Base-by-base conservation (phyloP, 176 grass and related monocot genomes). In the Thalia dealbata region DNA sequence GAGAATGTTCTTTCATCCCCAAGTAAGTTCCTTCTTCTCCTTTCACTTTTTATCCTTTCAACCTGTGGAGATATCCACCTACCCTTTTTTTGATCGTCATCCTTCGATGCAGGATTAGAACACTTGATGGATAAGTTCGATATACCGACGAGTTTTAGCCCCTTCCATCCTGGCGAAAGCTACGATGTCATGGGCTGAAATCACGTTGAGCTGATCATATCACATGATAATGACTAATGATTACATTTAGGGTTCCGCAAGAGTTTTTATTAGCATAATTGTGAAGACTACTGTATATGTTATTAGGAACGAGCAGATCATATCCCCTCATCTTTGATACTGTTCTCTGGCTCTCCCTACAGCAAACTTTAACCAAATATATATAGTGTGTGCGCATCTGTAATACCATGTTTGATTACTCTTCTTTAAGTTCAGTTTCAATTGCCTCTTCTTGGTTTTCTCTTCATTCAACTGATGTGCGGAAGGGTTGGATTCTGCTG, bases 1-100 rank as follows among this genome's bases (percentile, higher is more conserved):
- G 69, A 10, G 51, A 71, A 51, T 28, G 13, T 51, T 50, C 76
- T 99, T 44, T 83, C 85, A 11, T 95, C 82, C 74, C 79, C 83
- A 62, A 91, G 90, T 95, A 91, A 3, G 23, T 72, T 62, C 19
- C n/a, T 4, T 80, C 9, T 50, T 68, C 21, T 51, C 23, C 26
- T 9, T 72, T 6, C 43, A 13, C 22, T 12, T 43, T 28, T 54
- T 55, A 66, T 65, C 74, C 51, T 45, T 66, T 65, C 46, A 15
- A 3, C 25, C 19, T 16, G 48, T 14, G 29, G 29, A 22, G 14
- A 46, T 6, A 70, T 14, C 24, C 0, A 5, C 4, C n/a, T n/a
- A n/a, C n/a, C n/a, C n/a, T 50, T 26, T 3, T 24, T 25, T 46
- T 11, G 23, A 38, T 25, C 0, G 6, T 6, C 15, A 48, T 13